Base-by-base conservation (phyloP, 345 rosid genomes). In the Populus alba region DNA sequence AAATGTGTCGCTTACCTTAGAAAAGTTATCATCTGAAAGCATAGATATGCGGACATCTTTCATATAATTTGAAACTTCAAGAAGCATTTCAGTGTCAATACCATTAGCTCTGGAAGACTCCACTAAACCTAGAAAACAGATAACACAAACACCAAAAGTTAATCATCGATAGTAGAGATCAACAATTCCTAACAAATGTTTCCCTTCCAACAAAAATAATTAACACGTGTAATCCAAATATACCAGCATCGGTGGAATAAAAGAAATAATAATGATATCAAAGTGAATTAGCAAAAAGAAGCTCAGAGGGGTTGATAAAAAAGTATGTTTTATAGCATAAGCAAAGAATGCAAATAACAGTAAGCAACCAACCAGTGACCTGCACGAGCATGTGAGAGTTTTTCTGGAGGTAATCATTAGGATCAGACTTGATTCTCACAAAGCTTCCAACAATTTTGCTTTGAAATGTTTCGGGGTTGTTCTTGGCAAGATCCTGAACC, bases 21-120 rank as follows among this genome's bases (percentile, higher is more conserved):
- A 83, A 83, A 95, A 95, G 81, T 90, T 84, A 77, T 89, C 97
- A 81, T 95, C 90, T 0, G 97, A 95, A 72, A 92, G 90, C 88
- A 83, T 51, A 78, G 92, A 84, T 82, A 90, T 82, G 55, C 73
- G 55, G 71, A 91, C 87, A 41, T 92, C 92, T 84, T 83, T 91
- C 39, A 86, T 31, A 79, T 68, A 86, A 83, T 91, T 90, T 68
- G 94, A 83, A 76, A 89, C 97, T 79, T 88, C 87, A 69, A 95
- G 89, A 81, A 89, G 84, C 77, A 91, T 77, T 71, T 85, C 82
- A 73, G 70, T 39, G 72, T 72, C 76, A 11, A 10, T 70, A 72
- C 83, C 85, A 77, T 79, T 84, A 74, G 82, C 57, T 81, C 87
- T 86, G 63, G 81, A 73, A 66, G 80, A 85, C 84, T 81, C 81